Evolutionary conservation across 192 early-diverging fungal species (phyloP), one percentile per base, ranked within the genome.

Genomic region (Coemansia sp.): DNA sequence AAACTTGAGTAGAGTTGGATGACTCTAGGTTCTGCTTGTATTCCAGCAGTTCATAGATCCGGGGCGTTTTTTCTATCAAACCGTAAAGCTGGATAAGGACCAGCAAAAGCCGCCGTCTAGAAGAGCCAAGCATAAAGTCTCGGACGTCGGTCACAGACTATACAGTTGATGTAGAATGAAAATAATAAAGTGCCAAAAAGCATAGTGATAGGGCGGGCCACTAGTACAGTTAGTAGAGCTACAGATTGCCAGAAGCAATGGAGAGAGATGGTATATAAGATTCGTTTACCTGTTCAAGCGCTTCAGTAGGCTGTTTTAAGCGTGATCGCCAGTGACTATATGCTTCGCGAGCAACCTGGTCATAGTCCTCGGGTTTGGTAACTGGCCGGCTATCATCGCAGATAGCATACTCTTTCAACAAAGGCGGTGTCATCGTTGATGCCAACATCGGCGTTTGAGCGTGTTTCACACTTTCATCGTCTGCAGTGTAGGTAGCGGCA

Each of bases 21-120:
- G 49, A 58, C 26, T 69, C 60, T 38, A 81, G 55, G 36, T 59
- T 58, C 20, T 56, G 69, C 43, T 81, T 81, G 45, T 45, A 63
- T 35, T 69, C 69, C 2, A 81, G 60, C 18, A 76, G 24, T 61
- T 62, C 67, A 51, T 81, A 81, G 45, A 81, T 64, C 43, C 34
- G 56, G 51, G 78, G 78, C 16, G 73, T 62, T n/a, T 58, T 64
- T 23, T 75, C 73, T 26, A 81, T 24, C 34, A 81, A 61, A 10
- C 59, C 70, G 41, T 81, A 61, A 16, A 81, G 66, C 67, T 81
- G 78, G 0, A 66, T 63, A 26, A 81, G 66, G 14, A 81, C 78
- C 21, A 81, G 63, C n/a, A 70, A 73, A 48, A 81, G 49, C 16
- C 69, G 78, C 55, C 78, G 69, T 55, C 78, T 57, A 8, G 56